These are phyloP conservation scores for Salix brachista DNA, from an alignment of 345 rosid genomes.

Conservation along the genomic window DNA sequence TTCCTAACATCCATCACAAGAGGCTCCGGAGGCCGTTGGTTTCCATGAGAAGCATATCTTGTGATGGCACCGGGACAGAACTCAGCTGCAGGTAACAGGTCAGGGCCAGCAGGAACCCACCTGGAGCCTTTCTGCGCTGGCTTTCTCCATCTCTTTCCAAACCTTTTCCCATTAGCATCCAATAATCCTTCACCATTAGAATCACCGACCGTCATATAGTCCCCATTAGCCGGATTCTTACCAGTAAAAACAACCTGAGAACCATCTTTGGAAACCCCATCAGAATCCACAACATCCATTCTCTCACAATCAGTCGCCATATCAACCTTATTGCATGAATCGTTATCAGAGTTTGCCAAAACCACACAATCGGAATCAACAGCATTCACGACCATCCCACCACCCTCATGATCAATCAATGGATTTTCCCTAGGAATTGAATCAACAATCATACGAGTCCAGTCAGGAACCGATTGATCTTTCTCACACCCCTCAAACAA, in stretches of 20 bases:
- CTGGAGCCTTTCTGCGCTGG: neutral
- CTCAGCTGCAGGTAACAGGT: neutral
- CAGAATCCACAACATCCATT: no score
- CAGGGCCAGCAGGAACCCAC: conserved; percentile 9
- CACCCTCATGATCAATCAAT: no score
- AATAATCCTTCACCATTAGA: neutral
- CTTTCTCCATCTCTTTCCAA: neutral
- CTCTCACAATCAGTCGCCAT: no score
- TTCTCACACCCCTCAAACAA: neutral
- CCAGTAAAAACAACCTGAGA: neutral
- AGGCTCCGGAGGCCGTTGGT: conserved; percentile 4
- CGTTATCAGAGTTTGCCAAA: no score
- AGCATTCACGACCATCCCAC: no score
- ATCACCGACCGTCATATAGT: no score
- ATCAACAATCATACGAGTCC: no score
- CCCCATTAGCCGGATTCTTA: neutral
- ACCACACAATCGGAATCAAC: no score
- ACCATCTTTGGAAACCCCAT: no score
- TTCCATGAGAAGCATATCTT: neutral
- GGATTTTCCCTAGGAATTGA: no score
- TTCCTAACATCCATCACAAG: conserved; percentile 3
- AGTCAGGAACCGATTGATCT: neutral
- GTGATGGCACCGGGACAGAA: conserved; percentile 5
- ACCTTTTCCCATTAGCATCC: neutral
- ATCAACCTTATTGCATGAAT: no score